These are phyloP conservation scores for Phaeosphaeria sp. DNA, from an alignment of 2,329 filamentous ascomycete species.

Conservation along the genomic window DNA sequence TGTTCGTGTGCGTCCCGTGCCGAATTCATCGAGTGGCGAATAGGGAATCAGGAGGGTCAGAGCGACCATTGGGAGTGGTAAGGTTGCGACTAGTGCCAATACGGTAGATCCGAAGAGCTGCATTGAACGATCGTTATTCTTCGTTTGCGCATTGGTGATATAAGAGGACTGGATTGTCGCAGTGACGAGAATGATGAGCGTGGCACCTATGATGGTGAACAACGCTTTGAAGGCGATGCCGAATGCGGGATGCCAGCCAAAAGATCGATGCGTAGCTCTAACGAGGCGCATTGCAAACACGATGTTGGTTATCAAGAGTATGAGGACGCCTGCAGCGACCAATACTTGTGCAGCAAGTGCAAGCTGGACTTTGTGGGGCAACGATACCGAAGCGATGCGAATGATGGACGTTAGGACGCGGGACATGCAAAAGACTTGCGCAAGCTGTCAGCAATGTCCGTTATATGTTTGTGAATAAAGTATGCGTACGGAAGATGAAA, in stretches of 20 bases:
- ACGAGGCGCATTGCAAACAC: conserved; percentile 78
- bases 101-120: conserved; percentile 68
- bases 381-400: conserved; percentile 40
- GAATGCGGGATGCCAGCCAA: conserved; percentile 71
- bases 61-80: conserved; percentile 66
- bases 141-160: conserved; percentile 62
- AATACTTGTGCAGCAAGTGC: conserved; percentile 70
- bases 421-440: conserved; percentile 51
- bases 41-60: conserved; percentile 57
- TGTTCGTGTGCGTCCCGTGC: conserved; percentile 68
- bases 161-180: conserved; percentile 70
- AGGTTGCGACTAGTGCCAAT: conserved; percentile 69
- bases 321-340: conserved; percentile 73
- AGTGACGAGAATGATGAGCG: conserved; percentile 71
- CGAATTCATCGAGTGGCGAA: conserved; percentile 63
- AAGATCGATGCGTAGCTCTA: conserved; percentile 71
- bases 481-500: conserved; percentile 47
- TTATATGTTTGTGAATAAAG: neutral
- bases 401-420: conserved; percentile 50
- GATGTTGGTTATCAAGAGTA: conserved; percentile 80
- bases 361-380: conserved; percentile 52
- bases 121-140: conserved; percentile 64
- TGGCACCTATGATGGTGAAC: conserved; percentile 63
- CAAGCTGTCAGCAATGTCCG: neutral
- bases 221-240: conserved; percentile 63